Base-by-base conservation (phyloP, 1,139 yeast genomes). In the Taphrina sp. region DNA sequence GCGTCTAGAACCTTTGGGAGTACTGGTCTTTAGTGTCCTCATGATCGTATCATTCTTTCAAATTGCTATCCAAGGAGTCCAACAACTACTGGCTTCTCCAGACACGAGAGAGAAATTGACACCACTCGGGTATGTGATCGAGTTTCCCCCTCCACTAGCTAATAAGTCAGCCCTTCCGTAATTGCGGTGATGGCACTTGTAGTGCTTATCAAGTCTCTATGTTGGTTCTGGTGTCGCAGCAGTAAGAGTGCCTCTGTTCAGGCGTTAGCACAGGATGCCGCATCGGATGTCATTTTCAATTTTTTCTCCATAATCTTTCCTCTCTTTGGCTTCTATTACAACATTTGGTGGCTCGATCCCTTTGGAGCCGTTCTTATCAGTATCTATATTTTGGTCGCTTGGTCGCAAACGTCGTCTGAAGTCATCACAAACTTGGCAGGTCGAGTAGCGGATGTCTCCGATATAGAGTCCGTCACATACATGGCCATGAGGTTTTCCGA, bases 211-310 rank as follows among this genome's bases (percentile, higher is more conserved):
- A 85, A 85, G 65, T 63, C 81, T 3, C 76, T 73, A 1, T 82
- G 88, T 64, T 85, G 79, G 75, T 35, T 78, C 5, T 80, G 87
- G 81, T 85, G 92, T 66, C 71, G 77, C 28, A 71, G 74, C n/a
- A 77, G 84, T 60, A 72, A 75, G 17, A 82, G 88, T 10, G 79
- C 85, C 14, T 80, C 89, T 0, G 84, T 85, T 1, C 85, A 80
- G 66, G 95, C 95, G 0, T 71, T 85, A 56, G 88, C 92, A 1
- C 92, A 84, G 66, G 95, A 85, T 69, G 94, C 94, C 0, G 73
- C 77, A 70, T 85, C 90, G 0, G 95, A 85, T 68, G 79, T 85
- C 42, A 76, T 84, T 2, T 85, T 85, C 73, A 83, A 83, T 22
- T 58, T 58, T 38, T 83, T 85, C 38, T 84, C 92, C 1, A 74